phyloP scores from a whole-genome alignment of 2,329 filamentous ascomycete species.

The Emericellopsis atlantica region DNA sequence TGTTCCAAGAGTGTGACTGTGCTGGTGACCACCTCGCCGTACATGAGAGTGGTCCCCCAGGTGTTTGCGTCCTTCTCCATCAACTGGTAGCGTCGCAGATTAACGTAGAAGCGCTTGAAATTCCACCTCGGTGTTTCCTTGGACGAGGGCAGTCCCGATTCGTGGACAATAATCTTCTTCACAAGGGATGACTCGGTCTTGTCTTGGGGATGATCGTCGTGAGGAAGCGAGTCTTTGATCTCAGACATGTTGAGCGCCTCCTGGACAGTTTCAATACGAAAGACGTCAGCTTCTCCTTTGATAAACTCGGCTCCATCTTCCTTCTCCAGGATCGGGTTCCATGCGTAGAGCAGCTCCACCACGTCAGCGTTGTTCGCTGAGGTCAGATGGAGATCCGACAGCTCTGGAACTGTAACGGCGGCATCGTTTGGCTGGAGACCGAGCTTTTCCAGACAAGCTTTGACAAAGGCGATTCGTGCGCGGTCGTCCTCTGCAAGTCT shows the following conservation, averaged over 20 bases:
- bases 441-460: constrained; percentile 66
- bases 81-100: constrained; percentile 53
- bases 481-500: constrained; percentile 57
- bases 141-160: constrained; percentile 50
- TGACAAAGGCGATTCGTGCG: constrained; percentile 61
- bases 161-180: constrained; percentile 66
- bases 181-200: constrained; percentile 49
- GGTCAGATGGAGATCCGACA: constrained; percentile 75
- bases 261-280: constrained; percentile 58
- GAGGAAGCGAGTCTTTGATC: constrained; percentile 37
- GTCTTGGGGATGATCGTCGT: constrained; percentile 52
- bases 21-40: constrained; percentile 85
- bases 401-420: constrained; percentile 49
- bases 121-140: constrained; percentile 80
- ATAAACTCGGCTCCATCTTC: constrained; percentile 60
- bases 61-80: constrained; percentile 36
- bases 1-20: constrained; percentile 91
- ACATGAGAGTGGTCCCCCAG: constrained; percentile 72
- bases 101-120: constrained; percentile 64
- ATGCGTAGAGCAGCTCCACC: constrained; percentile 52
- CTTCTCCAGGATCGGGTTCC: constrained; percentile 53
- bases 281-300: constrained; percentile 70
- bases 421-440: constrained; percentile 61
- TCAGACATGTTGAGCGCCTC: constrained; percentile 45
- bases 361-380: constrained; percentile 52